A percentile compares a stretch with the other conserved stretches of the same genome.
Conservation (phyloP, 2,329 filamentous ascomycete species). For the Phyllosticta paracitricarpa region DNA sequence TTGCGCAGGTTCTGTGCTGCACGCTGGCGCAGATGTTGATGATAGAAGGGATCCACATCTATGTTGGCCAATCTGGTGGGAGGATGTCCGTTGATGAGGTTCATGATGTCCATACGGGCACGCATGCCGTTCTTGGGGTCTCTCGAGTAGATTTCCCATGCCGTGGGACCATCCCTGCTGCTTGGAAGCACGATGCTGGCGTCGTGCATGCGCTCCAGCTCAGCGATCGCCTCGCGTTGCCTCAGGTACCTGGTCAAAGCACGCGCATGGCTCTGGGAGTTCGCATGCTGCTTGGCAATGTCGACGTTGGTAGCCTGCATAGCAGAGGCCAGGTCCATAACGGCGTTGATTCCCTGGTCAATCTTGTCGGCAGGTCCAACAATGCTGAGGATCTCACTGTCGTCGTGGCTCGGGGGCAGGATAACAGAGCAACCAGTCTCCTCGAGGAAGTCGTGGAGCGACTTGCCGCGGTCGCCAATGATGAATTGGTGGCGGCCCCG, state of each 20-base stretch:
- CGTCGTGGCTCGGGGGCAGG: slow-evolving; percentile 62
- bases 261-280: slow-evolving; percentile 68
- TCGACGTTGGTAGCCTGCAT: slow-evolving; percentile 82
- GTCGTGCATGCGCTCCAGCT: slow-evolving; percentile 69
- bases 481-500: slow-evolving; percentile 91
- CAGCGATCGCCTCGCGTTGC: slow-evolving; percentile 69
- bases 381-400: slow-evolving; percentile 75
- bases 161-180: slow-evolving; percentile 57
- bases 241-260: slow-evolving; percentile 82
- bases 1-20: slow-evolving; percentile 54
- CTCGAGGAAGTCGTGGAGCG: slow-evolving; percentile 75
- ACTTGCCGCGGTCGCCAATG: slow-evolving; percentile 70
- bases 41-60: slow-evolving; percentile 68
- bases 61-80: slow-evolving; percentile 60
- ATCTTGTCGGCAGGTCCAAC: slow-evolving; percentile 70
- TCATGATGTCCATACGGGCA: slow-evolving; percentile 64
- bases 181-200: slow-evolving; percentile 80
- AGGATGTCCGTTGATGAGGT: slow-evolving; percentile 63
- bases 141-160: slow-evolving; percentile 81
- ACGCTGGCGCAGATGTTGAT: slow-evolving; percentile 58
- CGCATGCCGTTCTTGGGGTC: slow-evolving; percentile 69
- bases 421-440: slow-evolving; percentile 87
- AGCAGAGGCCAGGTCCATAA: slow-evolving; percentile 77
- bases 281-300: slow-evolving; percentile 67
- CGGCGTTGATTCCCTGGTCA: slow-evolving; percentile 65